Conservation (phyloP, 345 rosid genomes). For the Mangifera indica region DNA sequence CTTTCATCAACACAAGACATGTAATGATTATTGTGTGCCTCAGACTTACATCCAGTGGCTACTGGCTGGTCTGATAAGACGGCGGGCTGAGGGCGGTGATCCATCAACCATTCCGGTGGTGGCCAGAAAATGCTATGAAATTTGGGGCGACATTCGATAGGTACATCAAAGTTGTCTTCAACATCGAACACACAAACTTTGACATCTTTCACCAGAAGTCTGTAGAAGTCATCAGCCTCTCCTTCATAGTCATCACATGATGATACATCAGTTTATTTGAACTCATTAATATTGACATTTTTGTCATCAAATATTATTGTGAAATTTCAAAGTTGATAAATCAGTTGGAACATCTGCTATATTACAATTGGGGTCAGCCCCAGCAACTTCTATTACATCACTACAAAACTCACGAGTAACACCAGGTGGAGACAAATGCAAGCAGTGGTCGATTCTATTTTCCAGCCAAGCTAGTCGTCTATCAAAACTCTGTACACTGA, state of each 20-base stretch:
- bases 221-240: neutral
- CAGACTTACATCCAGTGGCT: neutral
- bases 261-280: too few species aligned
- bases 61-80: too few species aligned
- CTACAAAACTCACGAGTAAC: conserved; percentile 48
- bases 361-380: conserved; percentile 18
- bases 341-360: conserved; percentile 18
- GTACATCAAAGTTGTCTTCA: neutral
- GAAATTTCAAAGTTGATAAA: conserved; percentile 24
- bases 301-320: too few species aligned
- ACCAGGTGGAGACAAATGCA: conserved; percentile 44
- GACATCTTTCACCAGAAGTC: neutral
- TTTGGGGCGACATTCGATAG: conserved; percentile 4
- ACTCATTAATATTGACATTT: too few species aligned
- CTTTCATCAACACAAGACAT: neutral
- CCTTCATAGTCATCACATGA: too few species aligned
- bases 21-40: neutral
- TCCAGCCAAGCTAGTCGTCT: conserved; percentile 81
- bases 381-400: conserved; percentile 20
- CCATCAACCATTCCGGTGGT: conserved; percentile 22
- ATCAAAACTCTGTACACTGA: conserved; percentile 65
- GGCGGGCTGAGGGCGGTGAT: too few species aligned
- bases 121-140: conserved; percentile 23
- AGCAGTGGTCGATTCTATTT: conserved; percentile 51
- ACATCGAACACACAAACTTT: conserved; percentile 14